Conservation (phyloP, 2,329 filamentous ascomycete species). For the Rosellinia necatrix region DNA sequence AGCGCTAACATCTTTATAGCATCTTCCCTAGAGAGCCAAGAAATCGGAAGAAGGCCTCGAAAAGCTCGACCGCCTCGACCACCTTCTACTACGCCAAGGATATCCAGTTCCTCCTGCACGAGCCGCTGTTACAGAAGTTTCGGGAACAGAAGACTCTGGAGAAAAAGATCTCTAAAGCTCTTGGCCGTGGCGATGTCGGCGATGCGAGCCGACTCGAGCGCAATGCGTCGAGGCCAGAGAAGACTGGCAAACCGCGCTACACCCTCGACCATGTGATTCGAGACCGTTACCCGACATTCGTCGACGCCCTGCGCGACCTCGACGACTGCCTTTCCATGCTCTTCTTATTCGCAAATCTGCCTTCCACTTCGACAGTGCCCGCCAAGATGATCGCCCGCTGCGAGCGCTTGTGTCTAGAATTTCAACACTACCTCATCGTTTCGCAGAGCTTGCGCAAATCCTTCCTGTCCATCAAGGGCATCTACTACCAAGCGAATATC, state of each 20-base stretch:
- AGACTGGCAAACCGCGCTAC: constrained; percentile 86
- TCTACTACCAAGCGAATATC: constrained; percentile 98
- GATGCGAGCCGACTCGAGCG: constrained; percentile 85
- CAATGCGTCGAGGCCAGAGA: constrained; percentile 86
- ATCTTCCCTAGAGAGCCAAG: constrained; percentile 98
- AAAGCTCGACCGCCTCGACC: constrained; percentile 85
- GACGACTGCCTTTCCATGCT: constrained; percentile 97
- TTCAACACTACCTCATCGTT: constrained; percentile 95
- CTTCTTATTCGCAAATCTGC: constrained; percentile 95
- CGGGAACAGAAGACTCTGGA: constrained; percentile 95
- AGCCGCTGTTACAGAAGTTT: constrained; percentile 92
- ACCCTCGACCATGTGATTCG: constrained; percentile 96
- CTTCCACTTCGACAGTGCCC: constrained; percentile 85
- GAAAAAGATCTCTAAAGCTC: constrained; percentile 94
- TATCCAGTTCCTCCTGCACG: constrained; percentile 97
- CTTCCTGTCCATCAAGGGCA: constrained; percentile 97
- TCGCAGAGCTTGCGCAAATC: constrained; percentile 92
- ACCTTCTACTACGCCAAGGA: constrained; percentile 94
- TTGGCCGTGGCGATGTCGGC: constrained; percentile 87
- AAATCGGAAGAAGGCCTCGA: constrained; percentile 95
- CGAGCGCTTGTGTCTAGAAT: constrained; percentile 90
- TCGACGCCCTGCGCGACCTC: constrained; percentile 89
- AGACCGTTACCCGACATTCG: constrained; percentile 96
- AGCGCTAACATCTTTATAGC: constrained; percentile 26
- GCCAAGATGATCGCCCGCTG: constrained; percentile 95